Base-by-base conservation (phyloP, 2,329 filamentous ascomycete genomes). In the Fusarium verrucosum region DNA sequence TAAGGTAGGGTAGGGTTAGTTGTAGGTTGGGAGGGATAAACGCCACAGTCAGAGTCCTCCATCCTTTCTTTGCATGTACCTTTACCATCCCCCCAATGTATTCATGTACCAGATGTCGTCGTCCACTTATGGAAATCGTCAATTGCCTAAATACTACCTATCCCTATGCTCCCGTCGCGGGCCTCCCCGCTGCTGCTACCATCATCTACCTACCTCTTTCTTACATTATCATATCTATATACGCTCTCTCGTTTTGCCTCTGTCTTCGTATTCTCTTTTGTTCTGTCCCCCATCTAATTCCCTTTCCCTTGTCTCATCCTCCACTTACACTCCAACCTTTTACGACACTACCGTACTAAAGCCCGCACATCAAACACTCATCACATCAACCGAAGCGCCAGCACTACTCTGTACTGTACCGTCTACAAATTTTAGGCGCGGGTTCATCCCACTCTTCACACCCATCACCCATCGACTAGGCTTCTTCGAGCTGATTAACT, bases 101-200 rank as follows among this genome's bases (percentile, higher is more conserved):
- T 66, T 70, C 55, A 42, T 70, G 66, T 72, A 67, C 68, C 58
- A 41, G 52, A 46, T 53, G 45, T 47, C 52, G 49, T 65, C 61
- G 58, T 70, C 71, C 73, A 76, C 66, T 73, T 71, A 75, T 56
- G 60, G 66, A 64, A 65, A 56, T 59, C 61, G 52, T 61, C 67
- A 52, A 62, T 67, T 65, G 69, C 61, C 70, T 73, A 71, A 74
- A 74, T 72, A 73, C 68, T 62, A 70, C 62, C 68, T 58, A 68
- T 64, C 53, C 50, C 23, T 46, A 47, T 33, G 53, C 61, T 65
- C 61, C 70, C 66, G 69, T 71, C 65, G 63, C 56, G 66, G 66
- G 53, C 60, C 49, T 70, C 58, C 65, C 68, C 69, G 63, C 55
- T 70, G 45, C 52, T 37, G 28, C 46, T 20, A 22, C 20, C 55